phyloP scores from a whole-genome alignment of 1,139 yeast genomes.

The Magnusiomyces magnusii region DNA sequence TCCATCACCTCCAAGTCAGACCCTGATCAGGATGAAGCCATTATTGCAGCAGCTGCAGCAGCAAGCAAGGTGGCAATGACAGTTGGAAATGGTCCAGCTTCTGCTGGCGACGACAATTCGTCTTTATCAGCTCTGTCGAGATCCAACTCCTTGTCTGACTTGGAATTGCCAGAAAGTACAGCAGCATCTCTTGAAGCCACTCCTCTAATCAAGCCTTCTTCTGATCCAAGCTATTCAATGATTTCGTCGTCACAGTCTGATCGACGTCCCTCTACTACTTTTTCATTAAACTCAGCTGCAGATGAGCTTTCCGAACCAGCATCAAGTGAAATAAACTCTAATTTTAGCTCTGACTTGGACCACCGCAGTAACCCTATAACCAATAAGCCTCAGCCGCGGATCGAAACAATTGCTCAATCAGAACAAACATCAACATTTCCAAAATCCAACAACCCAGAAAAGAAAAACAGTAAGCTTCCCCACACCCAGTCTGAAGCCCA shows the following conservation, averaged over 20 bases:
- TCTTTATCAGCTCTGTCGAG: neutral
- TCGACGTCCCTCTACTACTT: neutral
- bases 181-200: neutral
- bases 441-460: neutral
- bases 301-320: neutral
- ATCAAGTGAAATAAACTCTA: neutral
- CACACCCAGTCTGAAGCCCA: neutral
- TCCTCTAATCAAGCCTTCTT: neutral
- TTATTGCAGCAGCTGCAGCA: conserved; percentile 7
- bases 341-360: neutral
- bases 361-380: neutral
- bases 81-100: neutral
- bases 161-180: neutral
- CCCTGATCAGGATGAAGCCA: neutral
- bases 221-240: neutral
- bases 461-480: too few relatives aligned
- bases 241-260: neutral
- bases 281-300: neutral
- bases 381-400: neutral
- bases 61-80: neutral
- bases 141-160: neutral
- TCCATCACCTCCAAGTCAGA: conserved; percentile 7
- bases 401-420: neutral
- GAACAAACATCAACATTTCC: neutral
- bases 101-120: neutral